A percentile compares a stretch with the other conserved stretches of the same genome.
Evolutionary conservation across 2,329 filamentous ascomycete species (phyloP).

Genomic region (Chrysoporthe puriensis): DNA sequence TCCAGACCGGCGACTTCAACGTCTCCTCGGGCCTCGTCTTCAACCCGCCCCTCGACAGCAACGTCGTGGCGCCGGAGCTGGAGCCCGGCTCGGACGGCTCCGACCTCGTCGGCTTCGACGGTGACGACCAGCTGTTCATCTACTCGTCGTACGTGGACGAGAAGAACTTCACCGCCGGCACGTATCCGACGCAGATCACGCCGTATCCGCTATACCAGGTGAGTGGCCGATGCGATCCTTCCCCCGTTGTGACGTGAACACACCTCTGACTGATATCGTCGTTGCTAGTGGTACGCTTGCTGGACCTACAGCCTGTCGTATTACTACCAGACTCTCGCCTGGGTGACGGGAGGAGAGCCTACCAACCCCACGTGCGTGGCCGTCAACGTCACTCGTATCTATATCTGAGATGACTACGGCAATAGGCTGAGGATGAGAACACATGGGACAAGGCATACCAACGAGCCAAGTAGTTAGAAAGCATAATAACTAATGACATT

Average conservation of each 20-base stretch:
- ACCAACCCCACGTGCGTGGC: conserved; percentile 42
- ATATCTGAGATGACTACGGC: conserved; percentile 10
- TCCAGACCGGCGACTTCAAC: conserved; percentile 30
- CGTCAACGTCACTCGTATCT: conserved; percentile 36
- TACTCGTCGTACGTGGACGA: conserved; percentile 35
- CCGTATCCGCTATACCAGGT: conserved; percentile 35
- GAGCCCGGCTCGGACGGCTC: conserved; percentile 25
- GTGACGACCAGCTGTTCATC: conserved; percentile 35
- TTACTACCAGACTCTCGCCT: conserved; percentile 41
- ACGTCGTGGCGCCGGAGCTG: conserved; percentile 39
- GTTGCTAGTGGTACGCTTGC: conserved; percentile 38
- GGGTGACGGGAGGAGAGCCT: conserved; percentile 36
- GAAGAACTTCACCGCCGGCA: conserved; percentile 33
- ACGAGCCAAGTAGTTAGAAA: neutral
- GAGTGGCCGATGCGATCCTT: neutral
- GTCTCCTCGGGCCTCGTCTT: conserved; percentile 33
- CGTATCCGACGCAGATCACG: conserved; percentile 26
- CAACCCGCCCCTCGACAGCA: conserved; percentile 34
- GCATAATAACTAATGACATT: conserved; percentile 5
- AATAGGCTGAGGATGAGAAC: neutral
- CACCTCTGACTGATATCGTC: conserved; percentile 7
- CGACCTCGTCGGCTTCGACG: conserved; percentile 37
- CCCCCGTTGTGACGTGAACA: neutral
- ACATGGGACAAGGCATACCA: neutral
- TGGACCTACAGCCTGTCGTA: conserved; percentile 39